A percentile compares a stretch with the other conserved stretches of the same genome.
Evolutionary conservation across 2,329 filamentous ascomycete genomes (phyloP).

Genomic region (Didymellaceae sp.): DNA sequence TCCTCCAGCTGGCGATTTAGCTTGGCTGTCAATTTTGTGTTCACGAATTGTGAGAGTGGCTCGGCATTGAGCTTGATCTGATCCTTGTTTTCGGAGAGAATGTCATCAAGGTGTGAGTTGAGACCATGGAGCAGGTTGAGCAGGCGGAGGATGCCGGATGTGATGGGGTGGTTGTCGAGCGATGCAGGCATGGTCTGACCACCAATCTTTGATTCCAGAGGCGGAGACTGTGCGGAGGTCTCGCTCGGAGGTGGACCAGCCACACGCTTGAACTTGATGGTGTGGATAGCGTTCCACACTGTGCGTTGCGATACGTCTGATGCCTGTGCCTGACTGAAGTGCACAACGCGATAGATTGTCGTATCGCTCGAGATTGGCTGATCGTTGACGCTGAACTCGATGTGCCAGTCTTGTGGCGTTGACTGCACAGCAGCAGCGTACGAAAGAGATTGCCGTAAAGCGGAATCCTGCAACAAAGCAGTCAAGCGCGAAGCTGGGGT

Average conservation of each 20-base stretch:
- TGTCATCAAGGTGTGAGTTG: constrained; percentile 91
- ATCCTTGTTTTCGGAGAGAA: constrained; percentile 79
- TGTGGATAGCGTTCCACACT: constrained; percentile 89
- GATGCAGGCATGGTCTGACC: constrained; percentile 75
- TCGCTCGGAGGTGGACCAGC: constrained; percentile 81
- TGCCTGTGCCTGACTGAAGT: constrained; percentile 67
- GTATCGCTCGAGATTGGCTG: constrained; percentile 88
- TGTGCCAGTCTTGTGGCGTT: constrained; percentile 91
- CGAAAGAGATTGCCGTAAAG: constrained; percentile 59
- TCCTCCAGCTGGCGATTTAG: constrained; percentile 96
- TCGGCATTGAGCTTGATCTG: constrained; percentile 76
- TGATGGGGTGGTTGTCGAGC: constrained; percentile 80
- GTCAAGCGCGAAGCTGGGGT: constrained; percentile 41
- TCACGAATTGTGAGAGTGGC: constrained; percentile 92
- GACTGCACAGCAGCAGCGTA: constrained; percentile 85
- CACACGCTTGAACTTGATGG: constrained; percentile 89
- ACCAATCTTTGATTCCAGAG: constrained; percentile 59
- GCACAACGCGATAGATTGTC: constrained; percentile 93
- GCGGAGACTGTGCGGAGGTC: constrained; percentile 65
- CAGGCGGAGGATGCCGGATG: constrained; percentile 83
- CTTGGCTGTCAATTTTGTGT: constrained; percentile 97
- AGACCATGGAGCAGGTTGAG: constrained; percentile 90
- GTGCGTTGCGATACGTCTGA: constrained; percentile 75
- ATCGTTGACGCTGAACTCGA: constrained; percentile 88
- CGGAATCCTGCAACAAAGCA: constrained; percentile 40